Base-by-base conservation (phyloP, 2,329 filamentous ascomycete species). In the Pseudopyrenochaeta lycopersici region DNA sequence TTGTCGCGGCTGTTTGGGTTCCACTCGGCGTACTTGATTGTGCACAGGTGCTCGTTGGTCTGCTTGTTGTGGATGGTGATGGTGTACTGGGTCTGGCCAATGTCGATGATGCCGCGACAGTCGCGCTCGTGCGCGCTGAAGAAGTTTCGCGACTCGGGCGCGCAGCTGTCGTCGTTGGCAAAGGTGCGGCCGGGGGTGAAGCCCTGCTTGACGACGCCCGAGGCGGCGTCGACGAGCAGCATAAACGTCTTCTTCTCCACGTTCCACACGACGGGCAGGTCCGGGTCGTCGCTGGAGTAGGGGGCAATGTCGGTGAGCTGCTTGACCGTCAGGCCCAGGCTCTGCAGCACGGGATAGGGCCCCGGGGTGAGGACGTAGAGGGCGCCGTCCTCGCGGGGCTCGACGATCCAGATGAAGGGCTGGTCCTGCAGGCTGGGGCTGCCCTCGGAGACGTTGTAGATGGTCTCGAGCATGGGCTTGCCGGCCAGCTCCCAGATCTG, bases 11-110 rank as follows among this genome's bases (percentile, higher is more conserved):
- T 96, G 75, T 99, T 99, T 12, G 93, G 91, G 0, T 88, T 88
- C 95, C 95, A 99, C 74, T 99, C 95, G 10, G 92, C 90, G 71
- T 96, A 99, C 62, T 88, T 93, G 63, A 99, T 85, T 0, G 91
- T 97, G 68, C 92, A 96, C 58, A 99, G 89, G 7, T 87, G 85
- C 54, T 89, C 85, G 1, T 89, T 88, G 3, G 86, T 88, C 63
- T 90, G 85, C 39, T 84, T 85, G 55, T 91, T 88, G 61, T 92
- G 89, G 39, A 99, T 96, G 50, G 85, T 87, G 55, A 99, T 89
- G 5, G 86, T 94, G 76, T 99, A 99, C 74, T 97, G 92, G 33
- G 91, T 92, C 46, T 91, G 86, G 23, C 92, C 92, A 1, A 97
- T 82, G 30, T 90, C 95, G 29, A 92, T 90, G 38, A 85, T 87